Evolutionary conservation across 78 protist genomes (phyloP), one percentile per base, ranked within the genome.

Genomic region (Dictyostelium firmibasis): DNA sequence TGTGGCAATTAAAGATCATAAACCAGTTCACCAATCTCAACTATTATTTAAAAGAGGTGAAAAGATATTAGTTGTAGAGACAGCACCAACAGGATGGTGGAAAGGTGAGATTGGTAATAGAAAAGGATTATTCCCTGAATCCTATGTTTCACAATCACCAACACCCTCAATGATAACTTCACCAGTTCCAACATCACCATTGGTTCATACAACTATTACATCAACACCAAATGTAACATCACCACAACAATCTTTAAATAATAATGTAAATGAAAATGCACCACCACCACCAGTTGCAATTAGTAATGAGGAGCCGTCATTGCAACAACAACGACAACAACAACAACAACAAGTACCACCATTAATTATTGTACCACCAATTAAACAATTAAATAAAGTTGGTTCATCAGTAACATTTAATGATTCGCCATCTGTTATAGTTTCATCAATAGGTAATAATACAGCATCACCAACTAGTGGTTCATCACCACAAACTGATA

Each of bases 51-150:
- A 69, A 44, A 78, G 31, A 20, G 93, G 93, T 27, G 93, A 77
- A 4, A 88, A 67, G n/a, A 72, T 88, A 16, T 11, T 76, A 4
- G 93, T 88, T 7, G 33, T 79, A 38, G 93, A 88, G 70, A 88
- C 86, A 13, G 85, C 86, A 38, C 82, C 86, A 35, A 88, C 93
- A 57, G 93, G 93, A 3, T 88, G 93, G 93, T 78, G 93, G 85
- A 77, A 84, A 44, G 93, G 93, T 16, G 93, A 88, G 43, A 20
- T 53, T 18, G 27, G 53, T n/a, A 84, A 62, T n/a, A 88, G 81
- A 43, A 76, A 31, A 18, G 93, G 93, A 16, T 31, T 88, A 16
- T 88, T 88, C 29, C 93, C 93, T 14, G 85, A 88, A 23, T 79
- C 93, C 5, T 88, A 78, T 67, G 93, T 88, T 20, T 23, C 85